Percentiles rank a stretch among this genome's conserved stretches.
phyloP scores from a whole-genome alignment of 2,329 filamentous ascomycete species.

The Alternaria sp. region DNA sequence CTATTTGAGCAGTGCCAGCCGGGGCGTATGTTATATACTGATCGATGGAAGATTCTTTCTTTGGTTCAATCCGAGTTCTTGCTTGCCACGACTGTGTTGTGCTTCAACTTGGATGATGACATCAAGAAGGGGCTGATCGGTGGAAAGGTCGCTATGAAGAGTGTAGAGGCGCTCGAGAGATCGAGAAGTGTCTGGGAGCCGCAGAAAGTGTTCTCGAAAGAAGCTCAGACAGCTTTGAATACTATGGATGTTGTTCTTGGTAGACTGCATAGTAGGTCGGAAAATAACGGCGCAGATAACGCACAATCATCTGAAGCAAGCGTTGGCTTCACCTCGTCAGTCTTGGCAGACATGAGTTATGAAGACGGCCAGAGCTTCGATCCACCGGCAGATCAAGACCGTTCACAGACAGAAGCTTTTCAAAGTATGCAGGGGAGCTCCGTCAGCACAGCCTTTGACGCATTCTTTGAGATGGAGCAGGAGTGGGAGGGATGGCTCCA shows the following conservation, averaged over 20 bases:
- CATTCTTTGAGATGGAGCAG: not conserved
- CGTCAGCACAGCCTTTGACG: not conserved
- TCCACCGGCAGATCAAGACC: not conserved
- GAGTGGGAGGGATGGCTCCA: not conserved
- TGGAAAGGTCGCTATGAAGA: not conserved
- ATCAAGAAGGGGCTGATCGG: not conserved
- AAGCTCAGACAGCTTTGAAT: not conserved
- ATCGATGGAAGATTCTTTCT: conserved; percentile 5
- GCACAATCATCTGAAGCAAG: not conserved
- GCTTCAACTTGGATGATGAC: not conserved
- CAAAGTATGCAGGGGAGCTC: not conserved
- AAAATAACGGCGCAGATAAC: not conserved
- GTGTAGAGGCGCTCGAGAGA: not conserved
- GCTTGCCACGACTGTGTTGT: not conserved
- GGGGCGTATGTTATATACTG: not conserved
- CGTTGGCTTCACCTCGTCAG: not conserved
- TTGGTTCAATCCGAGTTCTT: not conserved
- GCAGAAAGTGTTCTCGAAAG: not conserved
- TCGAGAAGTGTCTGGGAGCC: not conserved
- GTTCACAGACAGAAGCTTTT: not conserved
- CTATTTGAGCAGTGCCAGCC: not conserved
- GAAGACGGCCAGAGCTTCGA: not conserved
- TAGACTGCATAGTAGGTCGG: not conserved
- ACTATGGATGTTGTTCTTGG: not conserved
- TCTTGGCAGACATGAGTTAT: not conserved